A percentile compares a stretch with the other conserved stretches of the same genome.
Conservation (phyloP, 805 yeast species). For the Suhomyces xylopsoci region DNA sequence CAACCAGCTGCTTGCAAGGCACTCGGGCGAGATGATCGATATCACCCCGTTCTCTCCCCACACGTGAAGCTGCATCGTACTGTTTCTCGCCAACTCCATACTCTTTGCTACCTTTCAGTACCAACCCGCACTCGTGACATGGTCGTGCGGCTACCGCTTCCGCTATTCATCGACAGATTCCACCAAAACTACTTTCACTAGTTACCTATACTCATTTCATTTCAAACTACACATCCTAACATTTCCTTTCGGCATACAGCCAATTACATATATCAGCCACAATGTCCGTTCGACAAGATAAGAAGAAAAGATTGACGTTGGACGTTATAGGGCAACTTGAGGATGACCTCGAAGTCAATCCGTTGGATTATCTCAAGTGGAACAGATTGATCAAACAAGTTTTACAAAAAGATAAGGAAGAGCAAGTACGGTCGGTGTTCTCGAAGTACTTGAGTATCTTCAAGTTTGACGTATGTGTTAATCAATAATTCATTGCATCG, state of each 20-base stretch:
- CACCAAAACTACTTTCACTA: background rate
- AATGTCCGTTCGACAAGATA: conserved; percentile 8
- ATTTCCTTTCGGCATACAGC: background rate
- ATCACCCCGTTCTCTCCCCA: conserved; percentile 49
- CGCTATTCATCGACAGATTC: background rate
- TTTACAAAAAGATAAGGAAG: conserved; percentile 52
- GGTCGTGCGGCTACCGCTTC: background rate
- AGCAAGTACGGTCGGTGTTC: conserved; percentile 55
- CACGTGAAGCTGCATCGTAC: conserved; percentile 39
- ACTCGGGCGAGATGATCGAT: conserved; percentile 51
- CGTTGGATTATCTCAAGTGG: conserved; percentile 58
- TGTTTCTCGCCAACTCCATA: background rate
- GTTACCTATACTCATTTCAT: background rate
- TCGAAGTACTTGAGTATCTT: conserved; percentile 61
- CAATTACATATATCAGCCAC: background rate
- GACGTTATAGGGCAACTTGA: conserved; percentile 61
- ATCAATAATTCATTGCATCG: background rate
- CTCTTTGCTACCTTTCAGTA: background rate
- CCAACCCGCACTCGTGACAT: background rate
- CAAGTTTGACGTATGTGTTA: conserved; percentile 51
- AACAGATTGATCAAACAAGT: conserved; percentile 49
- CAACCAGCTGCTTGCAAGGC: conserved; percentile 47
- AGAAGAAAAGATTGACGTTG: conserved; percentile 24
- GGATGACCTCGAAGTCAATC: conserved; percentile 50
- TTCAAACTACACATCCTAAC: background rate